Percentiles rank a stretch among this genome's conserved stretches.
These are phyloP conservation scores for Triticum aestivum DNA, from an alignment of 176 grass and related monocot genomes.

Conservation along the genomic window DNA sequence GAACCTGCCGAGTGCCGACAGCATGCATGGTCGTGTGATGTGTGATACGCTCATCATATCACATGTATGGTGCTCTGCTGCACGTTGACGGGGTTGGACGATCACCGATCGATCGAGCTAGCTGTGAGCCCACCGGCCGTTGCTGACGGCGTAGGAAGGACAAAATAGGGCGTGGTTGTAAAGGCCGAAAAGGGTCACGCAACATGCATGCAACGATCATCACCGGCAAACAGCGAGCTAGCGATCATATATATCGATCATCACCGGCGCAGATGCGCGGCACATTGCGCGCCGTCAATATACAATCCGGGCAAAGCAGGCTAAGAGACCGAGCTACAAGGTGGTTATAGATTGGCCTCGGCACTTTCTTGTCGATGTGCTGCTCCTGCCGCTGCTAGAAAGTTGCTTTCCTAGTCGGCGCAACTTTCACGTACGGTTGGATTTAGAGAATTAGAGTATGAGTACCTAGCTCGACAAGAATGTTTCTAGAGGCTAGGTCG, in stretches of 20 bases:
- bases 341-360: slow-evolving; percentile 6
- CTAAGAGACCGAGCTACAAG: slow-evolving; percentile 22
- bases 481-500: neutral
- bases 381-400: neutral
- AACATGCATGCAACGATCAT: slow-evolving; percentile 14
- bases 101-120: neutral
- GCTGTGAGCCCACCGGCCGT: neutral
- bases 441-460: neutral
- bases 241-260: neutral
- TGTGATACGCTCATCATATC: neutral
- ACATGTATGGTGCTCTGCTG: neutral
- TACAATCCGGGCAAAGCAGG: slow-evolving; percentile 35
- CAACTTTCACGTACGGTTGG: neutral
- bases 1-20: neutral
- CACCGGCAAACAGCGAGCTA: neutral
- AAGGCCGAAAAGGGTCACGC: slow-evolving; percentile 35
- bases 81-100: neutral
- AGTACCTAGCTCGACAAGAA: neutral
- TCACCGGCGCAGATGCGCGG: slow-evolving; percentile 35
- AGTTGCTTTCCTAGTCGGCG: neutral
- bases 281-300: slow-evolving; percentile 39
- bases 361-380: slow-evolving; percentile 28
- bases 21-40: neutral
- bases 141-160: slow-evolving; percentile 19
- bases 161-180: slow-evolving; percentile 55